Evolutionary conservation across 2,329 filamentous ascomycete species (phyloP), one percentile per base, ranked within the genome.

Genomic region (Sclerotiophoma versabilis): DNA sequence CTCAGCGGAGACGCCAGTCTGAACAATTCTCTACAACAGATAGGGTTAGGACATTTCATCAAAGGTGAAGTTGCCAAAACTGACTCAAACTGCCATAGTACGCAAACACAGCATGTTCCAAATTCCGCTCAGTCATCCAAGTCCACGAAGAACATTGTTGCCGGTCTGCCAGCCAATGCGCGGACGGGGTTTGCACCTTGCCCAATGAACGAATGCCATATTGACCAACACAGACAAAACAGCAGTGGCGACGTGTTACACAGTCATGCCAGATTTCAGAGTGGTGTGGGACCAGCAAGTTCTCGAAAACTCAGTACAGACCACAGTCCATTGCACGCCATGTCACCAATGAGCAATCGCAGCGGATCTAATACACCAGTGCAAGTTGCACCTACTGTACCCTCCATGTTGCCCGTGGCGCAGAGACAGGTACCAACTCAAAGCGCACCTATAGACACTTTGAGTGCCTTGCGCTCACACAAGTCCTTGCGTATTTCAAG

Each of bases 291-390:
- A 1, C 25, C 39, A 34, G 10, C 48, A 19, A 37, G 12, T 10
- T 33, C 26, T 23, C 46, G 26, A 20, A 45, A 25, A 14, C 5
- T 20, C 29, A 61, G 54, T 41, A 38, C 37, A 6, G 22, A 47
- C 15, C 49, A 49, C 12, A 52, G 48, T 15, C 49, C 53, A 2
- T 19, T 41, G 19, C 52, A 55, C n/a, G 46, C 53, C 2, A 45
- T 49, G 33, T 64, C 63, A 15, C 30, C 57, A 3, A 39, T 39
- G 26, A 53, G 43, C 9, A 38, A 46, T 45, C 61, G 46, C 8
- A 70, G 62, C 42, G 58, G 63, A 10, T 42, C 42, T 11, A 65
- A 59, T 3, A 68, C 64, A 15, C 65, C 69, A 10, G 44, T 54
- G 20, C 63, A 57, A 17, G 47, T 25, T 17, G 65, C 62, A 4